Evolutionary conservation across 768 basidiomycete genomes (phyloP).

Genomic region (Ramaria rubella): DNA sequence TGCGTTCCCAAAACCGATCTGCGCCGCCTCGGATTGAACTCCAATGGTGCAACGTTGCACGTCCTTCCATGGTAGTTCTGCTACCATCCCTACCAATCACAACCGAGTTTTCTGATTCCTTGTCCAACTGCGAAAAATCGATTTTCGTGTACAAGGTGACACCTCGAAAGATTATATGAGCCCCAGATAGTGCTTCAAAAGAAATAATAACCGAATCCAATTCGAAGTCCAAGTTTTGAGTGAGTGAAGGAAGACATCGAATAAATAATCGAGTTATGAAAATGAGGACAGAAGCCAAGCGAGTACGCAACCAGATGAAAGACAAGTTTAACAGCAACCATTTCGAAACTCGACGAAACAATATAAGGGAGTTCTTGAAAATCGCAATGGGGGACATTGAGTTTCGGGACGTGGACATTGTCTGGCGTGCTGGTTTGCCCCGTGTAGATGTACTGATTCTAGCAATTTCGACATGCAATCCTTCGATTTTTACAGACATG

Average conservation of each 20-base stretch:
- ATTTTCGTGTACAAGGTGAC: conserved; percentile 49
- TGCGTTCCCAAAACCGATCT: conserved; percentile 59
- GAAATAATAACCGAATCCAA: conserved; percentile 48
- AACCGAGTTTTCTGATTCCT: conserved; percentile 5
- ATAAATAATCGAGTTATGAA: conserved; percentile 46
- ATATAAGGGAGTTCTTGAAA: neutral
- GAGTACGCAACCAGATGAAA: neutral
- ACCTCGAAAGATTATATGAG: conserved; percentile 43
- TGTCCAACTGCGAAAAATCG: conserved; percentile 46
- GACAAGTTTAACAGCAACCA: neutral
- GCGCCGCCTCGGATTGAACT: conserved; percentile 54
- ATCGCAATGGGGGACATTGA: neutral
- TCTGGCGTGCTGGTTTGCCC: no score
- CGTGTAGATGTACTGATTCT: neutral
- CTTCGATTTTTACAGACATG: conserved; percentile 58
- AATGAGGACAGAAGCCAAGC: neutral
- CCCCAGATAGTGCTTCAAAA: conserved; percentile 45
- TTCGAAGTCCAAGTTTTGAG: conserved; percentile 63
- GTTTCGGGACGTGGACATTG: no score
- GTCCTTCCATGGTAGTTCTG: no score
- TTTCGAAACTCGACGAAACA: neutral
- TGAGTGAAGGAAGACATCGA: conserved; percentile 59
- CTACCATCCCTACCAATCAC: conserved; percentile 42
- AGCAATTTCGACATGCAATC: conserved; percentile 47
- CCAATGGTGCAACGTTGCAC: neutral